Conservation (phyloP, 2,329 filamentous ascomycete species). For the Pseudogymnoascus sp. region DNA sequence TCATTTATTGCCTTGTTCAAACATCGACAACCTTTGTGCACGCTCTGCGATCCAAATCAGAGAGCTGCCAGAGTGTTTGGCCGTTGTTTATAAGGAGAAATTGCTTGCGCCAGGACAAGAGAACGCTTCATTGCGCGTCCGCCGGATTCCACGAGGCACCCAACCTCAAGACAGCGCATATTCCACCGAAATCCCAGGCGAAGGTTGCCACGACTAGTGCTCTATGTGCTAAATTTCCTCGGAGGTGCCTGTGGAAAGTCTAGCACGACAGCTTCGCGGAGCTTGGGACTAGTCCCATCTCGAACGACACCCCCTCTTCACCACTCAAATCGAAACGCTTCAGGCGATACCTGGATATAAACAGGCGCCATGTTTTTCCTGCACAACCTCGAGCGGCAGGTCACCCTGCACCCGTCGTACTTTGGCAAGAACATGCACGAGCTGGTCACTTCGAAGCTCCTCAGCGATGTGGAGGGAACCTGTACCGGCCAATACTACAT, state of each 20-base stretch:
- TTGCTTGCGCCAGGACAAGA: not conserved
- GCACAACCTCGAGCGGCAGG: constrained; percentile 89
- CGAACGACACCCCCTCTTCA: not conserved
- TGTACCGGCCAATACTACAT: constrained; percentile 96
- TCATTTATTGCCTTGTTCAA: constrained; percentile 15
- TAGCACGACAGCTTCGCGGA: not conserved
- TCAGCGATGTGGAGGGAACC: constrained; percentile 89
- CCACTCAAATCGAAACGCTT: not conserved
- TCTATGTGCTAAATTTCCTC: constrained; percentile 6
- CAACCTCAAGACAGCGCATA: not conserved
- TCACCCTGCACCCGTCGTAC: constrained; percentile 93
- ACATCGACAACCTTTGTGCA: constrained; percentile 27
- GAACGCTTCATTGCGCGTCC: constrained; percentile 18
- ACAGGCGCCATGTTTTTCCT: constrained; percentile 82
- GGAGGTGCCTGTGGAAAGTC: not conserved
- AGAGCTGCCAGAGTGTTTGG: constrained; percentile 26
- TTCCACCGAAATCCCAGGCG: not conserved
- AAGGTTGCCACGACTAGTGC: not conserved
- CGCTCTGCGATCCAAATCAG: constrained; percentile 25
- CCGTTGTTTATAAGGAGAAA: constrained; percentile 20
- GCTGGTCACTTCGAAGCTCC: constrained; percentile 78
- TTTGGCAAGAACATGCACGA: constrained; percentile 92
- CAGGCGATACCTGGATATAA: not conserved
- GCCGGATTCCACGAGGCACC: not conserved
- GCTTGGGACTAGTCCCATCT: not conserved